Base-by-base conservation (phyloP, 257 asterid genomes). In the Mentha longifolia region DNA sequence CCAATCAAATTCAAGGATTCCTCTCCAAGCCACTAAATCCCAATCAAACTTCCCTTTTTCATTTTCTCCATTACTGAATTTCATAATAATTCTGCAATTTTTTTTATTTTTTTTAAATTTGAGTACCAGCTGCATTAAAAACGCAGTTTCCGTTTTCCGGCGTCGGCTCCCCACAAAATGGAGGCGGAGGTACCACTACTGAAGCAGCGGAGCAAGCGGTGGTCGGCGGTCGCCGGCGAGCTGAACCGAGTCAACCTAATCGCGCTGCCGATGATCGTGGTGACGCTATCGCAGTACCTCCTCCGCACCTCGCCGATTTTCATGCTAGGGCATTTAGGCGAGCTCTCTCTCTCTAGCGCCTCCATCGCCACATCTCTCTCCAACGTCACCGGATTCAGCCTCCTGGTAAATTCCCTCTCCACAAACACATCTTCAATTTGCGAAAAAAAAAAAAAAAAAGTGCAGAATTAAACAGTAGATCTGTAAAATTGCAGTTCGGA, bases 251-350 rank as follows among this genome's bases (percentile, higher is more conserved):
- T 85, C 31, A 82, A 63, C 30, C 42, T 68, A 9, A 81, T 91
- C 50, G 97, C 97, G 17, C 6, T 87, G 57, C 97, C 97, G 3
- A 88, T 88, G 94, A 82, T 91, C 9, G 76, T 86, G 2, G 91
- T 87, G 19, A 79, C 89, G 0, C 54, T 86, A 0, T 79, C 87
- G 0, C 95, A 90, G 76, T 87, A 80, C 74, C 80, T 91, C 39
- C 31, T 78, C 66, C 84, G 91, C 0, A 79, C 64, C 5, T 79
- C 88, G 3, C 87, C 97, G 2, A 62, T 91, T 35, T 83, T 86
- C 20, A 91, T 88, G 97, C 7, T 91, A 57, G 96, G 96, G 0
- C 95, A 85, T 72, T 74, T 89, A 4, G 83, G 82, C 3, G 78
- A 89, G 52, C 90, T 89, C 60, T 46, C 84, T 15, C 83, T 89